phyloP scores from a whole-genome alignment of 208 protist species.

The Crithidia expoeki region DNA sequence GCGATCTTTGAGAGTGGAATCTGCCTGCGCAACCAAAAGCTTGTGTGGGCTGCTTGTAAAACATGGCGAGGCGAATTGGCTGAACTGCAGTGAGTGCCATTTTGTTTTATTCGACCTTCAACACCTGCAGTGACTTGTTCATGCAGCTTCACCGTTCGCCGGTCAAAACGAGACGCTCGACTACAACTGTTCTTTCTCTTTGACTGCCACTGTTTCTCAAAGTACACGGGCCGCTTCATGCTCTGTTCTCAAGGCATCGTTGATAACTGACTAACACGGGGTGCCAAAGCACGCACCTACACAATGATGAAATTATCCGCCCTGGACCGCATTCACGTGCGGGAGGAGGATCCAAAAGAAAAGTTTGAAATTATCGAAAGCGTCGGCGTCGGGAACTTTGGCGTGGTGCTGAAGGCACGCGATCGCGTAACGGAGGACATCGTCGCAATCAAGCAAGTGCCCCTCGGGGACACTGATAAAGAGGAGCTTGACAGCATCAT shows the following conservation, averaged over 20 bases:
- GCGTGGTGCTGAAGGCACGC: constrained; percentile 96
- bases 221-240: neutral
- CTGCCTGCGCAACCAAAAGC: too few species aligned
- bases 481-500: constrained; percentile 77
- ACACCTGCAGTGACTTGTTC: too few species aligned
- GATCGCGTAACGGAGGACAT: constrained; percentile 74
- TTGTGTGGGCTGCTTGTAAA: too few species aligned
- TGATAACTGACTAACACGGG: neutral
- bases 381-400: constrained; percentile 95
- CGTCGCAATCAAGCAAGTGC: constrained; percentile 91
- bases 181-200: neutral
- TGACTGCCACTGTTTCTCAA: neutral
- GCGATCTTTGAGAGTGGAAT: too few species aligned
- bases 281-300: too few species aligned
- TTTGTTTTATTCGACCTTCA: too few species aligned
- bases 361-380: constrained; percentile 83
- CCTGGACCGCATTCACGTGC: constrained; percentile 67
- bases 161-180: too few species aligned
- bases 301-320: constrained; percentile 37
- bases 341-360: constrained; percentile 76
- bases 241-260: too few species aligned
- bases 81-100: too few species aligned
- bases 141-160: neutral
- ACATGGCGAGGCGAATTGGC: too few species aligned
- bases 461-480: constrained; percentile 74